These are phyloP conservation scores for Linum trigynum DNA, from an alignment of 345 rosid species.

Conservation along the genomic window DNA sequence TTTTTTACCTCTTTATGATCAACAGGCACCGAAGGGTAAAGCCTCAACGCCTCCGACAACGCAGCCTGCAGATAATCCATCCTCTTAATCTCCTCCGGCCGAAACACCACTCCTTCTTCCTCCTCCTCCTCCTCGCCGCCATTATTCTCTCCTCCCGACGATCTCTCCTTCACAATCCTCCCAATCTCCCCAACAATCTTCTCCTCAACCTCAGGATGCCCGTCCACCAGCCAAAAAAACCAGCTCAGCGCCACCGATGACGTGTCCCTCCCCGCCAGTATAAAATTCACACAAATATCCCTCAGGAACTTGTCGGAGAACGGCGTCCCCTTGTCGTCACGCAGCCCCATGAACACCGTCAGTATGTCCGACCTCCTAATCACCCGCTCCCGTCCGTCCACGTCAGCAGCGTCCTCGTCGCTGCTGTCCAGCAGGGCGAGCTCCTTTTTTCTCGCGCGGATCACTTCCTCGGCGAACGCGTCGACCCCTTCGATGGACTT, in stretches of 20 bases:
- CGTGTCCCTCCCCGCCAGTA: conserved; percentile 95
- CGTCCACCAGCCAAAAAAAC: conserved; percentile 82
- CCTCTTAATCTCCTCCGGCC: conserved; percentile 80
- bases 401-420: not conserved
- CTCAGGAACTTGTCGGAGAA: conserved; percentile 76
- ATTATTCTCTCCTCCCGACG: conserved; percentile 6
- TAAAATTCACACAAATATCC: conserved; percentile 87
- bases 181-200: conserved; percentile 51
- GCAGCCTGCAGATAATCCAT: conserved; percentile 98
- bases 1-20: conserved; percentile 89
- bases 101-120: conserved; percentile 29
- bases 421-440: conserved; percentile 19
- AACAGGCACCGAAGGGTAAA: conserved; percentile 92
- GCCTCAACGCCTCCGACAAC: conserved; percentile 75
- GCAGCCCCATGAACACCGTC: conserved; percentile 56
- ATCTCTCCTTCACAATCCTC: conserved; percentile 42
- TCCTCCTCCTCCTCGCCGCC: conserved; percentile 1
- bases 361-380: conserved; percentile 20
- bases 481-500: conserved; percentile 61
- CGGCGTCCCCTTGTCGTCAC: conserved; percentile 43
- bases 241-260: conserved; percentile 91
- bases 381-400: too few relatives aligned
- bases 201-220: conserved; percentile 54
- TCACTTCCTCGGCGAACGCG: conserved; percentile 68
- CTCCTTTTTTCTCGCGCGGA: conserved; percentile 66